These are phyloP conservation scores for Ganoderma boninense DNA, from an alignment of 1,284 basidiomycete species.

Conservation along the genomic window DNA sequence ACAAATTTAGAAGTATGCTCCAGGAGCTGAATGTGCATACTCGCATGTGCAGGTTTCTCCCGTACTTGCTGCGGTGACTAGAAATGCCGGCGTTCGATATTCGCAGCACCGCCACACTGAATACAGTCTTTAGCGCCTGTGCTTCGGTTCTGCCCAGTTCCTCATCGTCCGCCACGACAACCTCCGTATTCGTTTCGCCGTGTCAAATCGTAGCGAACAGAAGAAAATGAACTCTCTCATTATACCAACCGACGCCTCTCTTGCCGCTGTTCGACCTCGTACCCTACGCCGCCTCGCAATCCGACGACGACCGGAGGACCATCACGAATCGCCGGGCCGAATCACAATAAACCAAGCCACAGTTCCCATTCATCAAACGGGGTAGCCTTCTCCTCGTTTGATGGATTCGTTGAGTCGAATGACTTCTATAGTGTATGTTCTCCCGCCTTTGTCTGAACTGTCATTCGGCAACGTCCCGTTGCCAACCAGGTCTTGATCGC, in stretches of 20 bases:
- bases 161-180: too few species aligned
- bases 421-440: neutral
- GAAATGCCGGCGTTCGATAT: neutral
- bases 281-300: too few species aligned
- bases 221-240: too few species aligned
- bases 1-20: neutral
- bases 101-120: neutral
- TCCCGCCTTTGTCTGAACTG: neutral
- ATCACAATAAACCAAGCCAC: too few species aligned
- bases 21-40: neutral
- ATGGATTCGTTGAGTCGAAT: neutral
- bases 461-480: neutral
- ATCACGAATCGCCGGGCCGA: too few species aligned
- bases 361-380: neutral
- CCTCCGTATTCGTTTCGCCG: too few species aligned
- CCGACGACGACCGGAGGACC: too few species aligned
- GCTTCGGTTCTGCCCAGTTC: neutral
- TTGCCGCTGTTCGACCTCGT: too few species aligned
- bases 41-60: neutral
- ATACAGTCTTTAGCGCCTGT: neutral
- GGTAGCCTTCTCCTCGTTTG: neutral
- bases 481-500: neutral
- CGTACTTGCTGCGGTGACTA: neutral
- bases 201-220: too few species aligned
- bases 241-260: too few species aligned